Base-by-base conservation (phyloP, 208 protist species). In the Trypanosoma conorhini region DNA sequence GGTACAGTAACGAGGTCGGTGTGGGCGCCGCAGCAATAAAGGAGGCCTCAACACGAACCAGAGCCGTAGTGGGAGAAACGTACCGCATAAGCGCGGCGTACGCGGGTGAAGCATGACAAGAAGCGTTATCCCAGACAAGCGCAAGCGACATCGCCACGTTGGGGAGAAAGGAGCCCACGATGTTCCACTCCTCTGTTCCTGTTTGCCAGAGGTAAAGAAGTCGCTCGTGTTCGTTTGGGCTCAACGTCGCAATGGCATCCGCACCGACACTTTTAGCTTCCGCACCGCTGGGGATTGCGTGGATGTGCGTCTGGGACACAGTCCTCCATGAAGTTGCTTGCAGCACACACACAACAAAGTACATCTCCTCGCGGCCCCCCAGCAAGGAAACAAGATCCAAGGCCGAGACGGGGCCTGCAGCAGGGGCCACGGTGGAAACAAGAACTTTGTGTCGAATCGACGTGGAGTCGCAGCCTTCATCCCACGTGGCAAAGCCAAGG, bases 71-170 rank as follows among this genome's bases (percentile, higher is more conserved):
- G 28, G 74, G 54, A 28, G 83, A 82, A 30, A 87, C 51, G 52
- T 80, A 76, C 17, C 48, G 61, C 17, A 82, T 72, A 42, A 58
- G 59, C 12, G 80, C 42, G 13, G 68, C 72, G 74, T 87, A 88
- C 7, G 81, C 76, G 40, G 77, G 62, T 17, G 48, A 58, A 0
- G 66, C 70, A 30, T 22, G 31, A 56, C 86, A 92, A 19, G 68
- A 79, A 5, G 74, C 26, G 69, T 92, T 79, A 61, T 87, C 74
- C 83, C 83, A 92, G 1, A 87, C 83, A 19, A 92, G 83, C 40
- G 54, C 68, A 51, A 92, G 70, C 8, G 76, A 50, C 8, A 84
- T 54, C 22, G 50, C 67, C 15, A 63, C 67, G 19, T 62, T 52
- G 1, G 75, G 48, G 0, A 64, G 64, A 70, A 92, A 92, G 33